phyloP scores from a whole-genome alignment of 2,329 filamentous ascomycete species.

The Fusarium siculi region DNA sequence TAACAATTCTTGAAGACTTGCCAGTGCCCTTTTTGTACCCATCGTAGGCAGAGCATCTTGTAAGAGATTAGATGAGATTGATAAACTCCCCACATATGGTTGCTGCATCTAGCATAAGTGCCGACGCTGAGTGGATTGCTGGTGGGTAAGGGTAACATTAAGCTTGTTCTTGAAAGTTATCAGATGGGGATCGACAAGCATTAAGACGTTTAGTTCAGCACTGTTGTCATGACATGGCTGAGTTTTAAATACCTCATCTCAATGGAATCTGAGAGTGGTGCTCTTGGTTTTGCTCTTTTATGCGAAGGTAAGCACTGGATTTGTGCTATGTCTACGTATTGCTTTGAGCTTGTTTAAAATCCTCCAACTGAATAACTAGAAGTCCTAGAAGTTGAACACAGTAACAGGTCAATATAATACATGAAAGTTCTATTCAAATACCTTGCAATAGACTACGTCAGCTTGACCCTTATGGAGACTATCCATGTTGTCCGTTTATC shows the following conservation, averaged over 20 bases:
- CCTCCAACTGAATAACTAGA: background rate
- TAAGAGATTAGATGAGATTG: constrained; percentile 41
- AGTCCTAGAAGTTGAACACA: background rate
- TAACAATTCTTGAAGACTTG: background rate
- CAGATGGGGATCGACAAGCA: constrained; percentile 19
- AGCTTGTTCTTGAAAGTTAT: constrained; percentile 15
- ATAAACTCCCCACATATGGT: constrained; percentile 25
- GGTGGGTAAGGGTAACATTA: constrained; percentile 30
- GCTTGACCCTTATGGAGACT: background rate
- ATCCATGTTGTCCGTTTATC: background rate
- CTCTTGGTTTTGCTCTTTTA: background rate
- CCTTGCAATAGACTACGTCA: background rate
- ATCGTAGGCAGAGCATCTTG: background rate
- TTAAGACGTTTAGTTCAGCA: background rate
- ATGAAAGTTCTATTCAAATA: background rate
- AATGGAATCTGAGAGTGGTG: background rate
- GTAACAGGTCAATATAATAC: background rate
- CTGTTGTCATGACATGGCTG: background rate
- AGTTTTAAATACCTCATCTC: constrained; percentile 2
- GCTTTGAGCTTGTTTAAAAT: background rate
- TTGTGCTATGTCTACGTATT: background rate
- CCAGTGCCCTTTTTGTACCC: background rate
- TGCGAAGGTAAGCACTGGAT: background rate
- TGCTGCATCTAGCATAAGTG: constrained; percentile 15
- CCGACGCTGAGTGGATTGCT: constrained; percentile 19